Percentiles rank a stretch among this genome's conserved stretches.
phyloP scores from a whole-genome alignment of 139 green algal species.

The Picochlorum sp. region DNA sequence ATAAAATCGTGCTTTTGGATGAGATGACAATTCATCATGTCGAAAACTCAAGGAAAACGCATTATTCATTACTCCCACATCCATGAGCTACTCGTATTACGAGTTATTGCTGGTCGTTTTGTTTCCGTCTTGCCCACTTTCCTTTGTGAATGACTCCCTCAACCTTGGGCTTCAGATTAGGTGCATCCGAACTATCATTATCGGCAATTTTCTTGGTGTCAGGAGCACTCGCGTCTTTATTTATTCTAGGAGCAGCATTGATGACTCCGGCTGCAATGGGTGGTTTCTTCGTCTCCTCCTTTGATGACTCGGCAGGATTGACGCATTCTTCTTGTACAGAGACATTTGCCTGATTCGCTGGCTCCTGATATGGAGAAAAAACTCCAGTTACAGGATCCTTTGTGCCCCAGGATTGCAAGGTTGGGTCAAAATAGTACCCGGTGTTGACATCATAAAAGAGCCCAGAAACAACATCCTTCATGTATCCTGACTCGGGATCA shows the following conservation, averaged over 20 bases:
- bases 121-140: slow-evolving; percentile 17
- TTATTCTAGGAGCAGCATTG: slow-evolving; percentile 44
- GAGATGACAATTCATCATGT: no score
- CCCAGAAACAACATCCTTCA: slow-evolving; percentile 31
- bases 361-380: background rate
- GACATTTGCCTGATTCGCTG: background rate
- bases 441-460: slow-evolving; percentile 63
- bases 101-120: background rate
- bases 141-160: slow-evolving; percentile 26
- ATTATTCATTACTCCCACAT: no score
- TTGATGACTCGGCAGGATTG: background rate
- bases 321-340: background rate
- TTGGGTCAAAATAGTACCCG: slow-evolving; percentile 36
- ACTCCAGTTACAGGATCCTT: slow-evolving; percentile 7
- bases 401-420: slow-evolving; percentile 35
- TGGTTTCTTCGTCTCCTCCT: background rate
- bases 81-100: no score
- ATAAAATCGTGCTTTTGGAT: no score
- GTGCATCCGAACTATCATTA: background rate
- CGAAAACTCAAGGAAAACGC: no score
- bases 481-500: slow-evolving; percentile 47
- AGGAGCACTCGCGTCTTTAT: slow-evolving; percentile 15
- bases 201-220: background rate
- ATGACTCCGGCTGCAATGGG: slow-evolving; percentile 42
- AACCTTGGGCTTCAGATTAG: no score